Evolutionary conservation across 78 protist species (phyloP), one percentile per base, ranked within the genome.

Genomic region (Trichosphaerium sp.): DNA sequence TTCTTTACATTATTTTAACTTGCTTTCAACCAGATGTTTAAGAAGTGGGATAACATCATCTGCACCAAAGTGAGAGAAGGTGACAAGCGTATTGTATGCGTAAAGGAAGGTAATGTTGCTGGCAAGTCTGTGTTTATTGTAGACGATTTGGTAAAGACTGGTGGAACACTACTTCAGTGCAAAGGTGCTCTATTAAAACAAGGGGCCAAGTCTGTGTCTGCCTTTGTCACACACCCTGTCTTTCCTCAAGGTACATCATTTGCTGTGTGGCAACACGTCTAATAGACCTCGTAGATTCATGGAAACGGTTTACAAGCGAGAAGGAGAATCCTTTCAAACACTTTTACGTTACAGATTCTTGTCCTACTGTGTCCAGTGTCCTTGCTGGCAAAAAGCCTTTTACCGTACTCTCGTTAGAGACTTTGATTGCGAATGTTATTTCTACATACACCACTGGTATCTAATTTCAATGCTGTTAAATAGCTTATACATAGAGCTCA

Each of bases 81-180:
- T n/a, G 62, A 65, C 64, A 0, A 18, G 64, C 79, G 79, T 26
- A 31, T 38, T 8, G 48, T 65, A 29, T n/a, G 31, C n/a, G 35
- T 73, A 32, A 28, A 23, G 55, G 79, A 73, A 26, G 79, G 72
- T 32, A 47, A 61, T 14, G 52, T 29, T 10, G 35, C 2, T 4
- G 85, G 85, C 47, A 49, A 37, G 37, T 79, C 65, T 55, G 62
- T 51, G 47, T 60, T 80, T 15, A 51, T 79, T 29, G 79, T 79
- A n/a, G 85, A 79, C 43, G 85, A 79, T 21, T 44, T 79, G 10
- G 74, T 73, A 14, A 8, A 74, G 48, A 48, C 76, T 2, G 85
- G 85, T 6, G 80, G 75, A 4, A 79, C 85, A 23, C 72, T 79
- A 29, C 15, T 66, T 6, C 21, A 25, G 56, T 79, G 85, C 68